A percentile compares a stretch with the other conserved stretches of the same genome.
Conservation (phyloP, 768 basidiomycete genomes). For the Exidia glandulosa region DNA sequence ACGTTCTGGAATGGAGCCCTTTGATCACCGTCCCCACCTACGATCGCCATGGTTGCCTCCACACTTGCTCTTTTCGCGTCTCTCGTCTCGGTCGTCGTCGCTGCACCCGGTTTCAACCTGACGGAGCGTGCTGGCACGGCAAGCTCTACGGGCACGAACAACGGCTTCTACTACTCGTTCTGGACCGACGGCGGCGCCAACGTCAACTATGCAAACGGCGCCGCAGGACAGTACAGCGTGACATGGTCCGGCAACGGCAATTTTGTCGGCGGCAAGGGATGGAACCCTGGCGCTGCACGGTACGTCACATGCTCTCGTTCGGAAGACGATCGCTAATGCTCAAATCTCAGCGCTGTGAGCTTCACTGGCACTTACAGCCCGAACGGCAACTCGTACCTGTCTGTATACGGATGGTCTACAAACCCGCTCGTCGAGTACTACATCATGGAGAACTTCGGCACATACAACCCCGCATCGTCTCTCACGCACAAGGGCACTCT, state of each 20-base stretch:
- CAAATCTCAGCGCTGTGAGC: constrained; percentile 20
- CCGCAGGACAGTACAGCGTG: constrained; percentile 22
- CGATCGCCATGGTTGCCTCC: neutral
- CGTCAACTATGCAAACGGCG: constrained; percentile 23
- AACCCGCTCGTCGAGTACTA: constrained; percentile 38
- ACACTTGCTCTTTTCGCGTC: neutral
- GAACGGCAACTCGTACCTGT: constrained; percentile 31
- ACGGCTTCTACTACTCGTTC: constrained; percentile 28
- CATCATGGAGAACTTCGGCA: constrained; percentile 31
- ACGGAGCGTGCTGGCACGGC: constrained; percentile 4
- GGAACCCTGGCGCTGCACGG: constrained; percentile 24
- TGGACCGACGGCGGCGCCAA: constrained; percentile 23
- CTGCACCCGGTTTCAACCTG: neutral
- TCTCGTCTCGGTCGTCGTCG: neutral
- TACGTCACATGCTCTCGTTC: constrained; percentile 1
- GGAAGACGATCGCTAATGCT: neutral
- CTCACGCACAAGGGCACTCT: constrained; percentile 26
- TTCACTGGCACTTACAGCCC: constrained; percentile 28
- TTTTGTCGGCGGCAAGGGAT: constrained; percentile 30
- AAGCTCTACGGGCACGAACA: constrained; percentile 20
- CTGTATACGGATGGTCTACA: constrained; percentile 38
- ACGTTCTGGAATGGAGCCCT: too few species aligned
- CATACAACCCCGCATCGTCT: constrained; percentile 27
- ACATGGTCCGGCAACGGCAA: constrained; percentile 22
- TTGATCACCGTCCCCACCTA: too few species aligned